phyloP scores from a whole-genome alignment of 2,329 filamentous ascomycete genomes.

The Aspergillus neoniger region DNA sequence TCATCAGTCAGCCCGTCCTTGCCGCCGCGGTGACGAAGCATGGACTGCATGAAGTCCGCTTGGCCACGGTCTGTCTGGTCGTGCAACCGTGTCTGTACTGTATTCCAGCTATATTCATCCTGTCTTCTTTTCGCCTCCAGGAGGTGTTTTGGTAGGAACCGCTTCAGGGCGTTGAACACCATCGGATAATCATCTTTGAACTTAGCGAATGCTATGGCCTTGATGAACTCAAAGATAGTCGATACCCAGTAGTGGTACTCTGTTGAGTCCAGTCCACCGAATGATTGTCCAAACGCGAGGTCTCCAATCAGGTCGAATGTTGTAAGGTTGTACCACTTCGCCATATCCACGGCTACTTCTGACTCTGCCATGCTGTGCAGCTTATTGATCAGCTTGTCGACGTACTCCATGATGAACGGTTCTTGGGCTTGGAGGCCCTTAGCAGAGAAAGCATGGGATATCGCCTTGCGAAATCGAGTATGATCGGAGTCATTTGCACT shows the following conservation, averaged over 20 bases:
- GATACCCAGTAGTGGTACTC: conserved; percentile 27
- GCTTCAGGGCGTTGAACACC: not conserved
- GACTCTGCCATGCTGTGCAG: conserved; percentile 18
- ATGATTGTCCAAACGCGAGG: conserved; percentile 28
- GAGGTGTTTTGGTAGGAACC: not conserved
- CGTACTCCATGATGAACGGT: conserved; percentile 31
- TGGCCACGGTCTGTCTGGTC: not conserved
- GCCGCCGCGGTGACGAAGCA: conserved; percentile 17
- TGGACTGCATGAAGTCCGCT: conserved; percentile 20
- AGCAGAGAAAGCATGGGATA: conserved; percentile 45
- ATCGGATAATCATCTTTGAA: conserved; percentile 10
- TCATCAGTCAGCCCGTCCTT: conserved; percentile 19
- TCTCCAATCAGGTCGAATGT: conserved; percentile 32
- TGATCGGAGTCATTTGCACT: conserved; percentile 25
- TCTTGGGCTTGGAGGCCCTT: conserved; percentile 42
- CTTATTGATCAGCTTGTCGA: conserved; percentile 31
- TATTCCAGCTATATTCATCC: not conserved
- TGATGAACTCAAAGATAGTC: conserved; percentile 19
- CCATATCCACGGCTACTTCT: conserved; percentile 20
- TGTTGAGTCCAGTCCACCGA: conserved; percentile 24
- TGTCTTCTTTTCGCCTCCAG: conserved; percentile 3
- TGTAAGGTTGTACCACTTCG: conserved; percentile 28
- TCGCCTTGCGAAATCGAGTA: conserved; percentile 26
- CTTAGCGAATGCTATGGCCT: not conserved
- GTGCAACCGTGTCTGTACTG: conserved; percentile 9